Evolutionary conservation across 176 grass and related monocot species (phyloP).

Genomic region (barley (Hordeum vulgare)): MorexV3_pseudomolecules_assembly NC_058523.1:448682815-448683314

Average conservation of each 20-base stretch:
- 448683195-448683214: constrained; percentile 25
- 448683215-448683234: not conserved
- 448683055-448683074: not conserved
- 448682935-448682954: constrained; percentile 25
- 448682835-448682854: constrained; percentile 21
- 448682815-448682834: constrained; percentile 37
- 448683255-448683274: constrained; percentile 1
- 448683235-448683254: not conserved
- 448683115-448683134: constrained; percentile 23
- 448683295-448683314: not conserved
- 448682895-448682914: constrained; percentile 36
- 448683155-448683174: constrained; percentile 17
- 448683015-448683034: constrained; percentile 26
- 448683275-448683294: constrained; percentile 15
- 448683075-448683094: constrained; percentile 33
- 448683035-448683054: constrained; percentile 13
- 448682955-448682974: not conserved
- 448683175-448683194: constrained; percentile 5
- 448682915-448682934: constrained; percentile 42
- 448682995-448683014: constrained; percentile 28
- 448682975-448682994: not conserved
- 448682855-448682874: constrained; percentile 39
- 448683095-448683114: constrained; percentile 10
- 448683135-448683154: constrained; percentile 9
- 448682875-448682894: constrained; percentile 13